phyloP scores from a whole-genome alignment of 2,329 filamentous ascomycete genomes.

The Parafenestella ontariensis region DNA sequence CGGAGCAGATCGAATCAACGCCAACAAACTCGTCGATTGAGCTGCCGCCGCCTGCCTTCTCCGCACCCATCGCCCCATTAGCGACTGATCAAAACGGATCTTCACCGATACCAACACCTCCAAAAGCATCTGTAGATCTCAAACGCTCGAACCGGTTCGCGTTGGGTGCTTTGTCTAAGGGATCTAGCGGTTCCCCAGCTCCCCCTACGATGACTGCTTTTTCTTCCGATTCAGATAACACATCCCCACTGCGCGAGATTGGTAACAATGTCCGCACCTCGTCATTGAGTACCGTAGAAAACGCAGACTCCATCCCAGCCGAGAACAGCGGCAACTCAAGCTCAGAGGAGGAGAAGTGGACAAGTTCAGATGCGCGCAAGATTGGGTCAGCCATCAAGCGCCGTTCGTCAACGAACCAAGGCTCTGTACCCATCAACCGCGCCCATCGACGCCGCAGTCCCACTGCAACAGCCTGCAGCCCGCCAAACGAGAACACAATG shows the following conservation, averaged over 20 bases:
- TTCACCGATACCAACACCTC: constrained; percentile 64
- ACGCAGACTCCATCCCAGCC: constrained; percentile 29
- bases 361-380: constrained; percentile 59
- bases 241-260: constrained; percentile 56
- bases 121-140: constrained; percentile 65
- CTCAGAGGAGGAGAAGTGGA: constrained; percentile 60
- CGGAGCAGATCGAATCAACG: constrained; percentile 69
- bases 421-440: constrained; percentile 49
- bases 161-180: constrained; percentile 82
- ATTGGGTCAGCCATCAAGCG: constrained; percentile 65
- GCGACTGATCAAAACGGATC: constrained; percentile 51
- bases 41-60: constrained; percentile 61
- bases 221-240: constrained; percentile 64
- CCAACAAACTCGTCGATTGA: constrained; percentile 64
- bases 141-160: constrained; percentile 78
- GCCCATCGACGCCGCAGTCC: constrained; percentile 64
- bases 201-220: constrained; percentile 63
- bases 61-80: constrained; percentile 38
- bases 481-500: constrained; percentile 64
- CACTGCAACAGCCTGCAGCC: constrained; percentile 56
- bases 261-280: constrained; percentile 56
- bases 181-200: constrained; percentile 67
- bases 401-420: constrained; percentile 54
- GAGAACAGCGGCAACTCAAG: constrained; percentile 46
- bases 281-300: constrained; percentile 62